A percentile compares a stretch with the other conserved stretches of the same genome.
phyloP scores from a whole-genome alignment of 2,329 filamentous ascomycete genomes.

The Claviceps quebecensis region DNA sequence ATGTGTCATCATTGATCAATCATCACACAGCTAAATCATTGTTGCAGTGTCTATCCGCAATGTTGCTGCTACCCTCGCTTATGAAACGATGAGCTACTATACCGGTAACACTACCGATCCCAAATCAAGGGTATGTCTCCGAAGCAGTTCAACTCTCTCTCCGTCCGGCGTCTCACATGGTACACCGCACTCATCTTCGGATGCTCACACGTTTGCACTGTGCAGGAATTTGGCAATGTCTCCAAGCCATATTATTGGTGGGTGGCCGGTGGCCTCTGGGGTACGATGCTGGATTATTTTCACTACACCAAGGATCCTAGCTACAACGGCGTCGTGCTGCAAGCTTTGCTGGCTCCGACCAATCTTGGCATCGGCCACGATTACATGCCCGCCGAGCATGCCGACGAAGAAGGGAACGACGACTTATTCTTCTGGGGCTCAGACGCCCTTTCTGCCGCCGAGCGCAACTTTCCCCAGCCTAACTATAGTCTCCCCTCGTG shows the following conservation, averaged over 20 bases:
- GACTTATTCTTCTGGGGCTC: slow-evolving; percentile 66
- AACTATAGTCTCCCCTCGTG: slow-evolving; percentile 45
- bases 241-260: slow-evolving; percentile 57
- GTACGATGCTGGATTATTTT: slow-evolving; percentile 56
- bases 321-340: slow-evolving; percentile 45
- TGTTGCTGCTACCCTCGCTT: slow-evolving; percentile 46
- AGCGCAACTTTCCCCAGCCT: slow-evolving; percentile 52
- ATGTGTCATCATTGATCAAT: background rate
- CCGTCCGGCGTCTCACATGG: too few species aligned
- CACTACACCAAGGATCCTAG: slow-evolving; percentile 48
- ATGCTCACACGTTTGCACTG: background rate
- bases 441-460: slow-evolving; percentile 51
- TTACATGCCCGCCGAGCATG: slow-evolving; percentile 44
- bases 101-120: slow-evolving; percentile 40
- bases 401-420: slow-evolving; percentile 55
- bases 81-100: slow-evolving; percentile 50
- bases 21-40: background rate
- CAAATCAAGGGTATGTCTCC: slow-evolving; percentile 25
- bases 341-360: slow-evolving; percentile 41
- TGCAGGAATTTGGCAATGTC: slow-evolving; percentile 47
- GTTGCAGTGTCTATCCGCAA: slow-evolving; percentile 43
- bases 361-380: slow-evolving; percentile 44
- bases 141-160: background rate
- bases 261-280: slow-evolving; percentile 51
- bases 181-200: background rate